Conservation (phyloP, 345 rosid genomes). For the Hypericum perforatum region DNA sequence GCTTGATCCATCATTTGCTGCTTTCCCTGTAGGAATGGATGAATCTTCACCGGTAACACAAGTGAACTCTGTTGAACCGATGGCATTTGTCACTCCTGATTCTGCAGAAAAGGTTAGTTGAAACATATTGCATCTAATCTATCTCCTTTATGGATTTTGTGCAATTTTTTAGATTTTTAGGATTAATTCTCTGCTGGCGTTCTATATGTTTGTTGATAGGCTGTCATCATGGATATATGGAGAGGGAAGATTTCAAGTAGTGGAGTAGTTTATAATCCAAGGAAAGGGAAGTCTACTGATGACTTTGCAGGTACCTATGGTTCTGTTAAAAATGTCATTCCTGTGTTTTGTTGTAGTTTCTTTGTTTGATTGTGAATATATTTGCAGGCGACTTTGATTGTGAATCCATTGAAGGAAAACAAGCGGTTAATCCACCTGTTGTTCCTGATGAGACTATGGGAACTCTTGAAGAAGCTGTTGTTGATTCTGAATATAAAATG, state of each 20-base stretch:
- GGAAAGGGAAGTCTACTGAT: constrained; percentile 30
- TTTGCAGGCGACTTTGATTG: constrained; percentile 22
- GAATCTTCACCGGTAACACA: constrained; percentile 36
- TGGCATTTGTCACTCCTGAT: constrained; percentile 70
- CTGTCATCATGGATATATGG: constrained; percentile 48
- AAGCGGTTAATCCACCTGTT: constrained; percentile 16
- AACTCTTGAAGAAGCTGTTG: constrained; percentile 17
- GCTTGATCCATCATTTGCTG: constrained; percentile 25
- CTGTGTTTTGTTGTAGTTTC: neutral
- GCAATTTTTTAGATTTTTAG: constrained; percentile 3
- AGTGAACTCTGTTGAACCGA: constrained; percentile 32
- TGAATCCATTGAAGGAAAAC: constrained; percentile 37
- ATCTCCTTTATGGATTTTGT: neutral
- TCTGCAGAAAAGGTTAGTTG: constrained; percentile 60
- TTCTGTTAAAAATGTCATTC: neutral
- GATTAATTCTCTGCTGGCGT: constrained; percentile 3
- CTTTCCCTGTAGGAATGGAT: constrained; percentile 47
- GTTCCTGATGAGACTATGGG: constrained; percentile 21
- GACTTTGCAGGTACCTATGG: constrained; percentile 29
- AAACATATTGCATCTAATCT: neutral
- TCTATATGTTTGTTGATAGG: constrained; percentile 27
- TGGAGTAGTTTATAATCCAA: constrained; percentile 33
- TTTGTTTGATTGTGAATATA: constrained; percentile 9
- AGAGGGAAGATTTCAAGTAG: constrained; percentile 58
- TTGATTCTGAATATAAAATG: constrained; percentile 13